A percentile compares a stretch with the other conserved stretches of the same genome.
Evolutionary conservation across 2,329 filamentous ascomycete species (phyloP).

Genomic region (Colletotrichum abscissum): DNA sequence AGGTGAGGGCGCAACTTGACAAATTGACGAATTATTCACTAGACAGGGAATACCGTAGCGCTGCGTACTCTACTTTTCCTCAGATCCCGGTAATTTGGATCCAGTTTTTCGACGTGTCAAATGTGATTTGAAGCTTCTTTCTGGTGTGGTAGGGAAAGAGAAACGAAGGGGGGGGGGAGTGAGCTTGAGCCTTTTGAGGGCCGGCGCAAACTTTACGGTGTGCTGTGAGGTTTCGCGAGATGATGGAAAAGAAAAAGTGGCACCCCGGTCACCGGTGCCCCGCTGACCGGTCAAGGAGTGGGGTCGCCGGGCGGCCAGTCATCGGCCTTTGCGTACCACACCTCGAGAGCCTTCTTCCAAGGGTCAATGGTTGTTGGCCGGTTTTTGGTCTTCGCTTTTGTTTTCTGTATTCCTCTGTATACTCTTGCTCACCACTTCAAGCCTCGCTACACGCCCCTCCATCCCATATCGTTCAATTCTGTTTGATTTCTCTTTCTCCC

Average conservation of each 20-base stretch:
- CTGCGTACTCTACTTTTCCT: background rate
- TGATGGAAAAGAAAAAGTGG: background rate
- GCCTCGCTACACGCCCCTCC: conserved; percentile 18
- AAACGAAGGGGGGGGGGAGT: background rate
- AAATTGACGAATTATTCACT: background rate
- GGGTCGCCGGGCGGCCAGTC: conserved; percentile 30
- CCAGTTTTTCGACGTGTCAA: conserved; percentile 25
- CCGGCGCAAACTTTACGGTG: background rate
- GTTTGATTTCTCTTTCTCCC: background rate
- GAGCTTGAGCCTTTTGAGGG: background rate
- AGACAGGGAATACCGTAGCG: background rate
- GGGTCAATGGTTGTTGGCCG: background rate
- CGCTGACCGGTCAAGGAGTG: conserved; percentile 36
- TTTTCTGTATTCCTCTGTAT: too few species aligned
- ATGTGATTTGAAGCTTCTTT: conserved; percentile 12
- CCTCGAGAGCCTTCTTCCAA: background rate
- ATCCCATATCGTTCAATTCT: background rate
- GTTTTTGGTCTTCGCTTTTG: background rate
- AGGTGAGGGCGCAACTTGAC: background rate
- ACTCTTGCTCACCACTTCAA: background rate
- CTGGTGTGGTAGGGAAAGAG: background rate
- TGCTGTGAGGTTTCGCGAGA: background rate
- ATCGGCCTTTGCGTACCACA: conserved; percentile 26
- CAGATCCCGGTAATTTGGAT: conserved; percentile 8
- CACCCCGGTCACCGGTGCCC: conserved; percentile 32